phyloP scores from a whole-genome alignment of 495 filamentous ascomycete species.

The Sporormia fimetaria region DNA sequence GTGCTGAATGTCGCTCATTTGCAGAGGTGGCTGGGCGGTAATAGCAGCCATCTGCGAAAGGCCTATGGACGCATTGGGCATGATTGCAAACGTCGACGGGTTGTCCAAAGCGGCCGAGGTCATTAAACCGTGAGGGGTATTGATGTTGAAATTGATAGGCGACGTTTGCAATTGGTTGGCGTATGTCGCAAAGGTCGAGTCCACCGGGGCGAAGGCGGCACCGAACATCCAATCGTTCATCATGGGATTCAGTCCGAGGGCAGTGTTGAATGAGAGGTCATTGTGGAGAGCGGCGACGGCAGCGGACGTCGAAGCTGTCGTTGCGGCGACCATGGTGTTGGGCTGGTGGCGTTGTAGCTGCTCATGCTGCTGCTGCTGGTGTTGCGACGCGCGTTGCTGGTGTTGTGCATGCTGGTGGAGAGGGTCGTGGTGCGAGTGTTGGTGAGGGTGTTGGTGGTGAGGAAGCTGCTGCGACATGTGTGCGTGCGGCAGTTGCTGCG shows the following conservation, averaged over 20 bases:
- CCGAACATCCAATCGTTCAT: constrained; percentile 23
- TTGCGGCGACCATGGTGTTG: constrained; percentile 11
- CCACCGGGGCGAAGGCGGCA: constrained; percentile 3
- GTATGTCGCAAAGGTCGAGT: constrained; percentile 4
- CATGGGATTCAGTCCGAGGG: constrained; percentile 19
- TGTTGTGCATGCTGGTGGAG: constrained; percentile 5
- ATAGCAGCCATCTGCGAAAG: constrained; percentile 8
- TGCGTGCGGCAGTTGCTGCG: constrained; percentile 17
- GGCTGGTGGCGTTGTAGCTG: constrained; percentile 11
- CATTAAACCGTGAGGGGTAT: constrained; percentile 19
- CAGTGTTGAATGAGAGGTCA: too few relatives aligned
- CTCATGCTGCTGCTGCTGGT: constrained; percentile 10
- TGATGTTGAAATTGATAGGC: constrained; percentile 18
- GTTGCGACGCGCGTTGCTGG: constrained; percentile 5
- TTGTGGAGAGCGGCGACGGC: constrained; percentile 14
- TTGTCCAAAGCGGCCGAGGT: constrained; percentile 12
- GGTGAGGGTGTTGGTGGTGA: background rate
- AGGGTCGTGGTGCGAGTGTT: too few relatives aligned
- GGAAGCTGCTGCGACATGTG: background rate
- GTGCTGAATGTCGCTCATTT: constrained; percentile 17
- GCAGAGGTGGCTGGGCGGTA: too few relatives aligned
- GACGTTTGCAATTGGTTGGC: constrained; percentile 24
- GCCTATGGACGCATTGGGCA: constrained; percentile 15
- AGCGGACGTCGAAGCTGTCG: constrained; percentile 4
- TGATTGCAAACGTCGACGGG: constrained; percentile 8